Percentiles rank a stretch among this genome's conserved stretches.
Evolutionary conservation across 1,284 basidiomycete species (phyloP).

Genomic region (Pascua guehoae): DNA sequence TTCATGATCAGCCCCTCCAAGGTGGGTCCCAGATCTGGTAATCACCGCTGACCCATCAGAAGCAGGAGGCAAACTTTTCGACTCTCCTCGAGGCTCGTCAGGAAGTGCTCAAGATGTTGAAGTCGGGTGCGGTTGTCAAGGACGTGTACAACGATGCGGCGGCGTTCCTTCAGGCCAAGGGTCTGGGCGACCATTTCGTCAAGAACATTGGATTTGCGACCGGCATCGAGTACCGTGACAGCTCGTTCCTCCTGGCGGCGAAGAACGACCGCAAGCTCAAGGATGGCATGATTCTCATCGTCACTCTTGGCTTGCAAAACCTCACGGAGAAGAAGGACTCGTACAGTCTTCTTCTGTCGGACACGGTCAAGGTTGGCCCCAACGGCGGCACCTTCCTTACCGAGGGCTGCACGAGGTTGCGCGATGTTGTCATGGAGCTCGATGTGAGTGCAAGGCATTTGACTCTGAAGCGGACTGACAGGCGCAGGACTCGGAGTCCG

Average conservation of each 20-base stretch:
- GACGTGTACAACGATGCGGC: slow-evolving; percentile 77
- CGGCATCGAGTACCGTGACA: slow-evolving; percentile 91
- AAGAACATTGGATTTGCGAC: slow-evolving; percentile 91
- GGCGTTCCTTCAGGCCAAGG: slow-evolving; percentile 70
- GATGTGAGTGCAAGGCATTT: slow-evolving; percentile 28
- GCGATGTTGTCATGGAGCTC: slow-evolving; percentile 84
- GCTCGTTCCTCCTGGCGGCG: slow-evolving; percentile 71
- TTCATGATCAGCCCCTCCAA: slow-evolving; percentile 92
- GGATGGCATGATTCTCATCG: slow-evolving; percentile 78
- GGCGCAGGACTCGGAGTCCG: slow-evolving; percentile 49
- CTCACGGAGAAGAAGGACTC: slow-evolving; percentile 66
- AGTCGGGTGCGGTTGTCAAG: slow-evolving; percentile 71
- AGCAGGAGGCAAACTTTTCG: slow-evolving; percentile 82
- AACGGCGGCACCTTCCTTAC: slow-evolving; percentile 71
- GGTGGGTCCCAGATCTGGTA: slow-evolving; percentile 51
- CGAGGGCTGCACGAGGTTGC: slow-evolving; percentile 73
- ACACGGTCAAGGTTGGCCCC: slow-evolving; percentile 76
- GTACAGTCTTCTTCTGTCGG: slow-evolving; percentile 84
- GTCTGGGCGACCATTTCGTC: slow-evolving; percentile 75
- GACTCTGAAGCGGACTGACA: slow-evolving; percentile 1
- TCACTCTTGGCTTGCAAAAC: slow-evolving; percentile 79
- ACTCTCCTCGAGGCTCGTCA: slow-evolving; percentile 74
- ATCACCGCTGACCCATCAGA: slow-evolving; percentile 48
- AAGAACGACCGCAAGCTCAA: slow-evolving; percentile 74
- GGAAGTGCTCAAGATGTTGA: slow-evolving; percentile 71